Evolutionary conservation across 225 moss, liverwort and hornwort species (phyloP).

Genomic region (Sphagnum tenellum): DNA sequence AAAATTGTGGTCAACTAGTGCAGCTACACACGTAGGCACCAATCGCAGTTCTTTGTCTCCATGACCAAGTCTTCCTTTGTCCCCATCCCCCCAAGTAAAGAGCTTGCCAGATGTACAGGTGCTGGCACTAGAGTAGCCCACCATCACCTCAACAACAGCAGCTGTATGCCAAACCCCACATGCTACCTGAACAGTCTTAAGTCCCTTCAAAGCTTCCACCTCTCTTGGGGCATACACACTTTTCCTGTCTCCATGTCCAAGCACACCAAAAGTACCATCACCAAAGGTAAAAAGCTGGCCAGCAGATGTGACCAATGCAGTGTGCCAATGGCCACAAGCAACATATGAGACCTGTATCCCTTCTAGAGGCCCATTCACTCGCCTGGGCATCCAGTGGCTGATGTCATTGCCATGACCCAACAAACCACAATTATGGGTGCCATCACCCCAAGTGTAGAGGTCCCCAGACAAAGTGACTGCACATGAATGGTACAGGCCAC

Average conservation of each 20-base stretch:
- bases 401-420: slow-evolving; percentile 94
- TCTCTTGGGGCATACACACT: slow-evolving; percentile 77
- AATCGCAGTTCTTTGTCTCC: slow-evolving; percentile 96
- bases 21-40: slow-evolving; percentile 94
- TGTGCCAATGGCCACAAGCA: slow-evolving; percentile 99
- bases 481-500: slow-evolving; percentile 90
- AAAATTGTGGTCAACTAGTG: slow-evolving; percentile 90
- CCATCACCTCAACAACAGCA: slow-evolving; percentile 99
- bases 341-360: slow-evolving; percentile 79
- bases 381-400: slow-evolving; percentile 98
- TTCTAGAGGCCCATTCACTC: slow-evolving; percentile 80
- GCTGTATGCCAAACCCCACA: slow-evolving; percentile 99
- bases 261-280: slow-evolving; percentile 95
- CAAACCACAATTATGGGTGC: slow-evolving; percentile 89
- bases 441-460: slow-evolving; percentile 98
- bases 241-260: slow-evolving; percentile 88
- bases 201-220: slow-evolving; percentile 90
- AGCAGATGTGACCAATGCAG: slow-evolving; percentile 80
- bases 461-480: slow-evolving; percentile 89
- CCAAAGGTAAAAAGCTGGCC: slow-evolving; percentile 98
- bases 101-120: slow-evolving; percentile 91
- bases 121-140: slow-evolving; percentile 71
- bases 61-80: slow-evolving; percentile 85
- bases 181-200: slow-evolving; percentile 89
- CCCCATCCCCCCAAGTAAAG: slow-evolving; percentile 99